phyloP scores from a whole-genome alignment of 2,329 filamentous ascomycete genomes.

The Fusarium ramigenum region DNA sequence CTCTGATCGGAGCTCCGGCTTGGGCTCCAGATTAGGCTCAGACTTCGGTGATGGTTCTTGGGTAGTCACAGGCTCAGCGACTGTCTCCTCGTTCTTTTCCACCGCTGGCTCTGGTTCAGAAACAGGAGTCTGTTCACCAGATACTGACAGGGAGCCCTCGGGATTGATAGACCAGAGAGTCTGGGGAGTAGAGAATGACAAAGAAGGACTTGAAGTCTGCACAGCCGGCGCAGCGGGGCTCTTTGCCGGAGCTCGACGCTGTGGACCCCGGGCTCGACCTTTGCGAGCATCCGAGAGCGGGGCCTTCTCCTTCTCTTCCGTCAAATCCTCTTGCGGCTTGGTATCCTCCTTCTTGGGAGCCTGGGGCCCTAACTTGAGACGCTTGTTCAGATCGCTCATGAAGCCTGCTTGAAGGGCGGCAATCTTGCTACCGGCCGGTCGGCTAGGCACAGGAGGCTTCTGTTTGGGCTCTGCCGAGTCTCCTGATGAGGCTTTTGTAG shows the following conservation, averaged over 20 bases:
- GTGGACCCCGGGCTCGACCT: constrained; percentile 86
- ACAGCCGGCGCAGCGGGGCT: constrained; percentile 52
- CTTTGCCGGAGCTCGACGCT: constrained; percentile 74
- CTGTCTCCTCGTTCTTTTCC: constrained; percentile 4
- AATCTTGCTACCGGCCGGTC: constrained; percentile 85
- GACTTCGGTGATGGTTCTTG: constrained; percentile 8
- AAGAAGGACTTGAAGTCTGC: constrained; percentile 47
- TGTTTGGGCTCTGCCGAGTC: constrained; percentile 64
- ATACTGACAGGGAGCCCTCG: constrained; percentile 53
- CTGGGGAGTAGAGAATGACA: constrained; percentile 59
- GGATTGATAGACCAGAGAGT: constrained; percentile 64
- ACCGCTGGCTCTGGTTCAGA: constrained; percentile 19
- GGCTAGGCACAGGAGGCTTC: constrained; percentile 83
- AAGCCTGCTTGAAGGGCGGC: constrained; percentile 91
- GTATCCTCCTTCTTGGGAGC: constrained; percentile 78
- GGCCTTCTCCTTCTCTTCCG: constrained; percentile 72
- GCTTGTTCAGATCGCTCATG: constrained; percentile 91
- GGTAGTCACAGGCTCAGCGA: not conserved
- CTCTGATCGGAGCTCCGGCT: constrained; percentile 22
- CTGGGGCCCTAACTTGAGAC: constrained; percentile 86
- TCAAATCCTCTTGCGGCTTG: constrained; percentile 62
- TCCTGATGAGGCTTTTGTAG: constrained; percentile 60
- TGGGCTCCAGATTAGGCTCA: constrained; percentile 10
- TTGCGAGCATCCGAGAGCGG: constrained; percentile 92
- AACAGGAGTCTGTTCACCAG: constrained; percentile 17